Evolutionary conservation across 208 protist genomes (phyloP), one percentile per base, ranked within the genome.

Genomic region (Trypanosoma vivax): DNA sequence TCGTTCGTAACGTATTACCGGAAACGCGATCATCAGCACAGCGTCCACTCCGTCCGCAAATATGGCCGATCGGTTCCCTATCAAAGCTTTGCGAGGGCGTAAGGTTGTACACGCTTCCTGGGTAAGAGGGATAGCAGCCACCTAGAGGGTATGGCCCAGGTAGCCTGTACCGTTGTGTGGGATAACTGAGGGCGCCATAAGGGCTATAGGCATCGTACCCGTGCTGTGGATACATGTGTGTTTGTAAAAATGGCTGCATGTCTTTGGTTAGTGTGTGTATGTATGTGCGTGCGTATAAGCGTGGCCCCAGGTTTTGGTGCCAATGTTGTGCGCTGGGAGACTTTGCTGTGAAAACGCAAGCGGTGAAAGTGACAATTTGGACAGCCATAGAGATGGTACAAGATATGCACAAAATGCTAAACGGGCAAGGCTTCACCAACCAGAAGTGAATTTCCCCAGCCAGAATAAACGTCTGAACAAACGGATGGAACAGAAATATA

Each of bases 1-100:
- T n/a, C n/a, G n/a, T n/a, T n/a, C n/a, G n/a, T n/a, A n/a, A n/a
- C n/a, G n/a, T n/a, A n/a, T n/a, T n/a, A n/a, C n/a, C n/a, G 34
- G 70, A 60, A 7, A 76, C 81, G 35, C 76, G 73, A 55, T 66
- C 70, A 50, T 65, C 70, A 35, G 68, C 61, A 37, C 49, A 52
- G 11, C 51, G 51, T 19, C 47, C 18, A 38, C 59, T 57, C 41
- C 59, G 50, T 28, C 59, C 50, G 25, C 18, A 50, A 2, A 53
- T 28, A 13, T 57, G 50, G 1, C 59, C 59, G 21, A 41, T 41
- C 14, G 58, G 34, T 18, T 31, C 10, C 11, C 50, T 45, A 30
- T 65, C 50, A 58, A 65, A 65, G 5, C 50, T 35, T 37, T 57
- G 59, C 27, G 58, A 65, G 16, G 31, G 24, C 31, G 50, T 33